Base-by-base conservation (phyloP, 495 filamentous ascomycete genomes). In the Talaromyces trachyspermus region DNA sequence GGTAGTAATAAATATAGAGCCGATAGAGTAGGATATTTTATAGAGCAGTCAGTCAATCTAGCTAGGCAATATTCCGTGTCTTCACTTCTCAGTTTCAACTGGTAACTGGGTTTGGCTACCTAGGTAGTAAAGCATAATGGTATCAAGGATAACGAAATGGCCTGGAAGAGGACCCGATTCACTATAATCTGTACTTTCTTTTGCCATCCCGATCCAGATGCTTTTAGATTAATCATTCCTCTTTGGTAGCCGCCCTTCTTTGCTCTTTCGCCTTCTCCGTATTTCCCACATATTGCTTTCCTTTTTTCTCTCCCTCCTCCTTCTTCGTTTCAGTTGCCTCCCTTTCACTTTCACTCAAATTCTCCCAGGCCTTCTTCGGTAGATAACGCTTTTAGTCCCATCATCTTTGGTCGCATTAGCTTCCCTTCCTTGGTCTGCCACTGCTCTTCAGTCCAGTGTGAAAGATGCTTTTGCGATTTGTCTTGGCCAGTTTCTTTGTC, bases 371-470 rank as follows among this genome's bases (percentile, higher is more conserved):
- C 47, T 71, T 62, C 55, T 72, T 71, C 2, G 71, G 70, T 20
- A 76, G 43, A 54, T 76, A 74, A 17, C 71, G 52, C 51, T 76
- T 68, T 65, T 51, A 1, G 63, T 69, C 0, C 65, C 71, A 54
- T 73, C 69, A 5, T 57, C 64, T 39, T 69, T 45, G 32, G 64
- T 63, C n/a, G 71, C 71, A 25, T 57, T 59, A 0, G 65, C 72
- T 14, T 58, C 60, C 71, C 71, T 43, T 75, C 72, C 47, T 75
- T 75, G 0, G 70, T 76, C 56, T 74, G 69, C 70, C 69, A 74
- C 3, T 75, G 68, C 32, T 73, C 71, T 14, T 73, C 57, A 0
- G 54, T 59, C 71, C 72, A 76, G 4, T 73, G 54, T 10, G 60
- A 55, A 2, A 76, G 59, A 38, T 70, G 51, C 46, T 69, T 66